Base-by-base conservation (phyloP, 2,329 filamentous ascomycete species). In the Emericellopsis atlantica region DNA sequence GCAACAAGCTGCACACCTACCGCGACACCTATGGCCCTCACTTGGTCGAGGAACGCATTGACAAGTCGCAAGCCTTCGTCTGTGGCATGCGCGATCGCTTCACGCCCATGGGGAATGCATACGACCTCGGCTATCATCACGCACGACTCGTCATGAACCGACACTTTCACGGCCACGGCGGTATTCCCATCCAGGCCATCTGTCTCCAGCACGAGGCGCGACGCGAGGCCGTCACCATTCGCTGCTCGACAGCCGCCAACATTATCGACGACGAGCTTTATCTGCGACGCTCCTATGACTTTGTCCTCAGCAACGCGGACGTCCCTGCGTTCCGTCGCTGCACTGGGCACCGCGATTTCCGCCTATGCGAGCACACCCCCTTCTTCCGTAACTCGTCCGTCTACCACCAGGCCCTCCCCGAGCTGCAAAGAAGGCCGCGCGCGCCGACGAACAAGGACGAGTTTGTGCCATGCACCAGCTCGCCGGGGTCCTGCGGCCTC, bases 301-400 rank as follows among this genome's bases (percentile, higher is more conserved):
- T 51, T 11, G 26, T 37, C 21, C 33, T 51, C 21, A 12, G 42
- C 29, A 29, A 41, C 16, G 34, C 31, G 21, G 29, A 40, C 11
- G 40, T 43, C 32, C 21, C 23, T 26, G 40, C 42, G 15, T 49
- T 50, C 32, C 47, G 45, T 42, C 41, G 31, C 2, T 42, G 40
- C 36, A 46, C 43, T 22, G 48, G 48, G 21, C 35, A 42, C 8
- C 47, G 45, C 16, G 48, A 49, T 45, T 49, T 51, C 21, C 45
- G 48, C 40, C 40, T 51, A 12, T 51, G 49, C 48, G 47, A 49
- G 39, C 49, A 51, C 40, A 45, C 44, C 3, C 44, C 46, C 31
- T 45, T 51, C 37, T 48, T 51, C 40, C 38, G 45, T 31, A 41
- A 37, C 41, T 37, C 42, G 4, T 48, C 45, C 36, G 32, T 40